phyloP scores from a whole-genome alignment of 495 filamentous ascomycete species.

The Penicillium lagena region DNA sequence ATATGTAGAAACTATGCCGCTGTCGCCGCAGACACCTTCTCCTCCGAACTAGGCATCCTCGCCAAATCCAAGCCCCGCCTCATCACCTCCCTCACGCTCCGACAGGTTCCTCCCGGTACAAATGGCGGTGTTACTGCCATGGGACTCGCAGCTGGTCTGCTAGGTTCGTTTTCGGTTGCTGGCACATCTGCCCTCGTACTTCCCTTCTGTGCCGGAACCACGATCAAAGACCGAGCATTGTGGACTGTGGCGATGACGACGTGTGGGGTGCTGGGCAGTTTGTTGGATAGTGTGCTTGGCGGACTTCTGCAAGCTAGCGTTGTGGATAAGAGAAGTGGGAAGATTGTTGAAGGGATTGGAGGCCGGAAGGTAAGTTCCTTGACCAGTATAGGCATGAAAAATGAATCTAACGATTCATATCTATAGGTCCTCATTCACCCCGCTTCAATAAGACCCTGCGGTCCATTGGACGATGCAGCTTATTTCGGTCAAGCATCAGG shows the following conservation, averaged over 20 bases:
- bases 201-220: conserved; percentile 60
- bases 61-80: conserved; percentile 68
- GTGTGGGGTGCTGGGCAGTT: conserved; percentile 70
- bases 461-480: background rate
- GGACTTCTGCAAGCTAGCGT: conserved; percentile 83
- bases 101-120: conserved; percentile 78
- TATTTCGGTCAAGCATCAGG: conserved; percentile 4
- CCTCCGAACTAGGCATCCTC: conserved; percentile 90
- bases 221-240: conserved; percentile 38
- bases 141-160: conserved; percentile 66
- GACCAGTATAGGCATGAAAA: background rate
- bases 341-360: conserved; percentile 83
- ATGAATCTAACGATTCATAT: conserved; percentile 2
- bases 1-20: conserved; percentile 70
- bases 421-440: conserved; percentile 35
- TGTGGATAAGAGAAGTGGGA: conserved; percentile 72
- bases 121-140: conserved; percentile 81
- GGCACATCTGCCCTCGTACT: conserved; percentile 56
- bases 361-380: conserved; percentile 63
- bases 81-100: conserved; percentile 73
- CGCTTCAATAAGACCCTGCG: conserved; percentile 10
- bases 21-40: conserved; percentile 88
- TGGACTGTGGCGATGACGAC: conserved; percentile 56
- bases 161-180: conserved; percentile 70
- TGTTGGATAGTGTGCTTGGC: conserved; percentile 82